These are phyloP conservation scores for Scutellaria barbata DNA, from an alignment of 257 asterid species.

Conservation along the genomic window DNA sequence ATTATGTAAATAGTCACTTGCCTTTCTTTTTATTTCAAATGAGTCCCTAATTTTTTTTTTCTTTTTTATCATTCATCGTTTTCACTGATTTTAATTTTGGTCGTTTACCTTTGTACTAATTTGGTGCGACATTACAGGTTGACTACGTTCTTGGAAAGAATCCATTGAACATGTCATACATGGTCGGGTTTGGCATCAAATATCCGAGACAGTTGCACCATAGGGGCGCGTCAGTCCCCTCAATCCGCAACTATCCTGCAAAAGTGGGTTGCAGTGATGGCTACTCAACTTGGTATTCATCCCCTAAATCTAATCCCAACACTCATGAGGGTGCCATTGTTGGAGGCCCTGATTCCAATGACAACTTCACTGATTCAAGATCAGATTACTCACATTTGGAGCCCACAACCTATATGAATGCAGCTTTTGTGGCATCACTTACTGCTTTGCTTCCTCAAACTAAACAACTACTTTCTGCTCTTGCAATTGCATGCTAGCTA, in stretches of 20 bases:
- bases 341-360: slow-evolving; percentile 72
- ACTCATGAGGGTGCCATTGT: slow-evolving; percentile 70
- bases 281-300: slow-evolving; percentile 44
- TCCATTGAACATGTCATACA: slow-evolving; percentile 67
- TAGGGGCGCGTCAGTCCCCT: slow-evolving; percentile 80
- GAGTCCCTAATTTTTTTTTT: too few species aligned
- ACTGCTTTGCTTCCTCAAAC: slow-evolving; percentile 51
- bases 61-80: too few species aligned
- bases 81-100: too few species aligned
- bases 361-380: slow-evolving; percentile 60
- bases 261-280: slow-evolving; percentile 64
- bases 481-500: background rate
- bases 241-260: slow-evolving; percentile 42
- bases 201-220: slow-evolving; percentile 72
- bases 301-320: slow-evolving; percentile 64
- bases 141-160: slow-evolving; percentile 78
- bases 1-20: too few species aligned
- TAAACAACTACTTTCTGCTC: background rate
- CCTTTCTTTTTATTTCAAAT: too few species aligned
- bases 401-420: slow-evolving; percentile 76
- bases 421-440: slow-evolving; percentile 67
- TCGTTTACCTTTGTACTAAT: too few species aligned
- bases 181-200: slow-evolving; percentile 61
- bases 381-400: slow-evolving; percentile 63
- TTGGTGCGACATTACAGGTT: slow-evolving; percentile 39